Conservation (phyloP, 768 basidiomycete species). For the Boletus reticuloceps region DNA sequence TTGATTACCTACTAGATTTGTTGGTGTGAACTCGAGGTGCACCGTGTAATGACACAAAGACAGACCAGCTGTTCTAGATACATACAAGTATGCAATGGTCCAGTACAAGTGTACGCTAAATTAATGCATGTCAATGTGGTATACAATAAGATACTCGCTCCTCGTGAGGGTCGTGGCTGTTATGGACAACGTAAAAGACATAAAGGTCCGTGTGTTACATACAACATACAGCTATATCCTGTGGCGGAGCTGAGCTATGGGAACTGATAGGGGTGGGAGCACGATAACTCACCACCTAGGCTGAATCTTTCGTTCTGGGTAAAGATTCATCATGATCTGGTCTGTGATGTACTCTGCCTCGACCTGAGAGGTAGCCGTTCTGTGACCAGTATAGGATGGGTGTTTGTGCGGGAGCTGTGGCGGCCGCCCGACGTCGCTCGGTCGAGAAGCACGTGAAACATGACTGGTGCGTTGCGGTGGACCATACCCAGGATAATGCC, state of each 20-base stretch:
- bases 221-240: constrained; percentile 21
- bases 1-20: no score
- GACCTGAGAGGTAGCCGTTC: constrained; percentile 27
- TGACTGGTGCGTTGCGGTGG: constrained; percentile 6
- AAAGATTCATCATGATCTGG: constrained; percentile 35
- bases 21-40: no score
- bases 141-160: constrained; percentile 15
- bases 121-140: constrained; percentile 10
- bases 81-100: constrained; percentile 7
- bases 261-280: background rate
- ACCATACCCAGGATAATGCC: background rate
- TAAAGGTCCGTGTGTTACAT: background rate
- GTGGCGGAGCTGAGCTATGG: background rate
- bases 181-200: constrained; percentile 7
- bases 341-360: constrained; percentile 32
- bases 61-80: constrained; percentile 23
- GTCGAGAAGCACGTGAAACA: constrained; percentile 3
- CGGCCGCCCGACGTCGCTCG: constrained; percentile 17
- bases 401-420: constrained; percentile 13
- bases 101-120: constrained; percentile 21
- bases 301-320: constrained; percentile 32
- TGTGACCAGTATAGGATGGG: constrained; percentile 10
- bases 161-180: constrained; percentile 9
- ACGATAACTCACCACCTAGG: constrained; percentile 28
- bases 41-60: background rate